These are phyloP conservation scores for Leccinum disarticulatum DNA, from an alignment of 768 basidiomycete species.

Conservation along the genomic window DNA sequence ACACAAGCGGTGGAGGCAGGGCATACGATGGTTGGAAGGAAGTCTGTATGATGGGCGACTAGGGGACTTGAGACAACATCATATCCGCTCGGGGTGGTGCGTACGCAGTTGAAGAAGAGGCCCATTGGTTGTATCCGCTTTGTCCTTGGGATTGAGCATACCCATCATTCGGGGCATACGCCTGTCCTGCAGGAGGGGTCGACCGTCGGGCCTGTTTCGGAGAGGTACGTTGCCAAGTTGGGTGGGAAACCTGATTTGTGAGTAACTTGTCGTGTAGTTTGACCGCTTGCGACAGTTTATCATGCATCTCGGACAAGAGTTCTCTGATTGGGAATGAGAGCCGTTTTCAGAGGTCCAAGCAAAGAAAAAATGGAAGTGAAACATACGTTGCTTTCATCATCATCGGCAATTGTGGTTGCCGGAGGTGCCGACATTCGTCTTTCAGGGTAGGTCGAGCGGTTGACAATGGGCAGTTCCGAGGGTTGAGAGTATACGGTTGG, in stretches of 20 bases:
- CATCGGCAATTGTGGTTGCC: constrained; percentile 38
- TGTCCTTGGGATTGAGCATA: constrained; percentile 31
- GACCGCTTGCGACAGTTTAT: constrained; percentile 89
- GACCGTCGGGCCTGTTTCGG: constrained; percentile 20
- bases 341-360: background rate
- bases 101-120: constrained; percentile 22
- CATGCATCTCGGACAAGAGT: constrained; percentile 77
- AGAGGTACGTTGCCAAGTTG: constrained; percentile 53
- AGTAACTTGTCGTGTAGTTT: constrained; percentile 87
- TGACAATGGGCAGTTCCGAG: constrained; percentile 67
- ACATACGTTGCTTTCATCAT: constrained; percentile 87
- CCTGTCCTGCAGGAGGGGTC: constrained; percentile 28
- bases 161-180: constrained; percentile 27
- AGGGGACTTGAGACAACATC: constrained; percentile 24
- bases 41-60: constrained; percentile 29
- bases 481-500: constrained; percentile 41
- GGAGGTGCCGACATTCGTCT: constrained; percentile 21
- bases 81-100: constrained; percentile 22
- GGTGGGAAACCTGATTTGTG: constrained; percentile 77
- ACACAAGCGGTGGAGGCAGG: constrained; percentile 21
- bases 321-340: constrained; percentile 43
- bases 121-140: constrained; percentile 35
- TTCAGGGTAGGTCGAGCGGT: constrained; percentile 50
- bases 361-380: constrained; percentile 7
- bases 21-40: constrained; percentile 31